These are phyloP conservation scores for Rhododendron simsii DNA, from an alignment of 148 eudicot species.

Conservation along the genomic window DNA sequence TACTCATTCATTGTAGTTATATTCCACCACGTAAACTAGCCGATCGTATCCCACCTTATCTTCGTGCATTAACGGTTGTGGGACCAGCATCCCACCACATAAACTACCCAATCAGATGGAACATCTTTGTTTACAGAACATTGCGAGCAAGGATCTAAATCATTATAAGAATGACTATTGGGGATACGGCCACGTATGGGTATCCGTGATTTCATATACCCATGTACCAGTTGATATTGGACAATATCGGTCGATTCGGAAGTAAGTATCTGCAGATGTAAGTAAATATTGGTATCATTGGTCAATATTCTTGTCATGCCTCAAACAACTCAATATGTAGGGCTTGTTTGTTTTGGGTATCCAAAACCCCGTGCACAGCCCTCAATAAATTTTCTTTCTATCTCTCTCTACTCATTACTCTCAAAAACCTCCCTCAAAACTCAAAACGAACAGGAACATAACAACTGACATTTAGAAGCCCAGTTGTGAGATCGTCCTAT, in stretches of 20 bases:
- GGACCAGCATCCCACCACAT: not conserved
- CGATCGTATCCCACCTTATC: not conserved
- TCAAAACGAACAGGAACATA: not conserved
- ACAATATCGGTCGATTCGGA: not conserved
- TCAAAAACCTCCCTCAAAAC: too few species aligned
- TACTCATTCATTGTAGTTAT: not conserved
- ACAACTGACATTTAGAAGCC: not conserved
- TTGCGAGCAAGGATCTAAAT: not conserved
- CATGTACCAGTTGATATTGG: not conserved
- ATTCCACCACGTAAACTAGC: not conserved
- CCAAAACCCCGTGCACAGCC: too few species aligned
- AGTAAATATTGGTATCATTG: not conserved
- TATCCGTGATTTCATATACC: not conserved
- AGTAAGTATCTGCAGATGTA: not conserved
- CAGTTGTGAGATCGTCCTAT: not conserved
- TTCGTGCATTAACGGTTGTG: not conserved
- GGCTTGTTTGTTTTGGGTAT: too few species aligned
- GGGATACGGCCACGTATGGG: not conserved
- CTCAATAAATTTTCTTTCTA: too few species aligned
- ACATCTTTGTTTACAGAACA: too few species aligned
- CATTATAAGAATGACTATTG: not conserved
- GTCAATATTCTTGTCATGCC: not conserved
- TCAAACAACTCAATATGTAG: not conserved
- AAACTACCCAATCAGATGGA: not conserved
- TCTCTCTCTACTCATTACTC: too few species aligned